A percentile compares a stretch with the other conserved stretches of the same genome.
These are phyloP conservation scores for Talaromyces borbonicus DNA, from an alignment of 495 filamentous ascomycete species.

Conservation along the genomic window DNA sequence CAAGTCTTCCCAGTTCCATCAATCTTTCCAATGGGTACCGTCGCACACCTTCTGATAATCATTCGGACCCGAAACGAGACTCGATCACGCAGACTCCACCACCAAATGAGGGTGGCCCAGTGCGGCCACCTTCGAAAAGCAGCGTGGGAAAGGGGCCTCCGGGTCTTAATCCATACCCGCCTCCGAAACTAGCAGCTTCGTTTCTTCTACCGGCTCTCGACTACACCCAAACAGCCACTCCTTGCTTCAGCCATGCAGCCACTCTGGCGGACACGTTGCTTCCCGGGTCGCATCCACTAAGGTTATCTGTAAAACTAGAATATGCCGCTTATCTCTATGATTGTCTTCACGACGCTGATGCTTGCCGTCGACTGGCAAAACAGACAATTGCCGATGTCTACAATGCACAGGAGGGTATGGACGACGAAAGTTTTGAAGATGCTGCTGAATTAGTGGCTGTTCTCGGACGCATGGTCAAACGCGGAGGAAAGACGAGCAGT, in stretches of 20 bases:
- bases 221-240: constrained; percentile 71
- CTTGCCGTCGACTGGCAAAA: constrained; percentile 64
- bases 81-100: constrained; percentile 28
- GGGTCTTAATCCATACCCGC: constrained; percentile 36
- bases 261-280: constrained; percentile 63
- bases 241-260: constrained; percentile 70
- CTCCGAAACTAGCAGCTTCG: constrained; percentile 38
- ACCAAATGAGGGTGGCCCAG: constrained; percentile 37
- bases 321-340: constrained; percentile 94
- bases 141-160: constrained; percentile 28
- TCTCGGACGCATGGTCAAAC: constrained; percentile 68
- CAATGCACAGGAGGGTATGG: constrained; percentile 80
- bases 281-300: constrained; percentile 80
- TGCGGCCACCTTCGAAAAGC: constrained; percentile 20
- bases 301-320: constrained; percentile 85
- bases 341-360: constrained; percentile 71
- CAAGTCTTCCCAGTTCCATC: constrained; percentile 19
- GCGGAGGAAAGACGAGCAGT: constrained; percentile 36
- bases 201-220: constrained; percentile 74
- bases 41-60: constrained; percentile 5
- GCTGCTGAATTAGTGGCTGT: constrained; percentile 66
- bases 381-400: constrained; percentile 85
- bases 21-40: constrained; percentile 11
- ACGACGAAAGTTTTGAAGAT: constrained; percentile 79
- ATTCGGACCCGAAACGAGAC: constrained; percentile 10